Conservation (phyloP, 1,284 basidiomycete genomes). For the Xerocomus minutiporus region DNA sequence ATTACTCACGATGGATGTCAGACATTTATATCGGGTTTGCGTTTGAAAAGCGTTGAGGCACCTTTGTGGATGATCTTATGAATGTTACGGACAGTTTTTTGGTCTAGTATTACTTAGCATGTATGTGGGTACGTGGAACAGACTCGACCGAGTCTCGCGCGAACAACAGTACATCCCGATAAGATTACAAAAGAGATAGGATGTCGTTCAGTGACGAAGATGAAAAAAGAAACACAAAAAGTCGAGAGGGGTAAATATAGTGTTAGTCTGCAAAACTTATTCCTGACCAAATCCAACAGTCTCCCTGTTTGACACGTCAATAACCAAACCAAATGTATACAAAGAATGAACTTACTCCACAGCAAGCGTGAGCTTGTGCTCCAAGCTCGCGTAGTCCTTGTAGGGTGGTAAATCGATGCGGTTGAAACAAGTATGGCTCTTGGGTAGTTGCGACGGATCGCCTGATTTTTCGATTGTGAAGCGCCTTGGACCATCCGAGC, state of each 20-base stretch:
- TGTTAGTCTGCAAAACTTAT: conserved; percentile 28
- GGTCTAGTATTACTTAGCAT: conserved; percentile 3
- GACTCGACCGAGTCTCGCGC: background rate
- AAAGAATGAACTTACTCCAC: conserved; percentile 57
- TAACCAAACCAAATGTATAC: background rate
- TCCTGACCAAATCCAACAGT: conserved; percentile 71
- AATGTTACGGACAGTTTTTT: background rate
- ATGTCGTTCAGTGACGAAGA: conserved; percentile 14
- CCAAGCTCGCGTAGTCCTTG: conserved; percentile 76
- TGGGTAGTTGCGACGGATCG: conserved; percentile 80
- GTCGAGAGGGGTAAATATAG: conserved; percentile 16
- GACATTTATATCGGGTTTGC: conserved; percentile 85
- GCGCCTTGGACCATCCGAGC: conserved; percentile 84
- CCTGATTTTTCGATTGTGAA: conserved; percentile 91
- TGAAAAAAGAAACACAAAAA: conserved; percentile 3
- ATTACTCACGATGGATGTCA: conserved; percentile 29
- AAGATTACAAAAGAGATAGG: conserved; percentile 29
- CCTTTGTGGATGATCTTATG: background rate
- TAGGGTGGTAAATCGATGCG: conserved; percentile 84
- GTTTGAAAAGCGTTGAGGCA: conserved; percentile 62
- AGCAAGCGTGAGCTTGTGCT: conserved; percentile 80
- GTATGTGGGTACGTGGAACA: background rate
- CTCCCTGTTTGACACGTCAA: conserved; percentile 43
- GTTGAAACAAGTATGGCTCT: conserved; percentile 85
- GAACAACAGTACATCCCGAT: conserved; percentile 21